Evolutionary conservation across 371 early-diverging fungal genomes (phyloP).

Genomic region (Mucor mucedo): DNA sequence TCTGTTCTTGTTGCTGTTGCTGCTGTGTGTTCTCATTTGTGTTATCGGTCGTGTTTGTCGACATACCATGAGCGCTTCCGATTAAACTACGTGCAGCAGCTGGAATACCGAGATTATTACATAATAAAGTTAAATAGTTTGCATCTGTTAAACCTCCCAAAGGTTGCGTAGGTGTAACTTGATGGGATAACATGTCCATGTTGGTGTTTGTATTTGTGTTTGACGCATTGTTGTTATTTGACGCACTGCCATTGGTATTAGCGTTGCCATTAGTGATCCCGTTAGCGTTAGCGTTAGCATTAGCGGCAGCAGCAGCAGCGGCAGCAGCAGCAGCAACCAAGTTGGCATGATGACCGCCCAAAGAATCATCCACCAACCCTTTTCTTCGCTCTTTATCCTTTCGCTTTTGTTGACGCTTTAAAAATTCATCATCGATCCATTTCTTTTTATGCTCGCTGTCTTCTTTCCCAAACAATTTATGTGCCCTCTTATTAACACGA

Average conservation of each 20-base stretch:
- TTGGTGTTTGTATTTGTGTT: neutral
- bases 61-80: neutral
- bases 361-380: conserved; percentile 29
- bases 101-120: conserved; percentile 47
- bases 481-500: conserved; percentile 81
- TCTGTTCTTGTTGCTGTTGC: conserved; percentile 4
- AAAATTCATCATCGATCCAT: conserved; percentile 79
- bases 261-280: neutral
- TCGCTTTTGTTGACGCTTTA: conserved; percentile 68
- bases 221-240: neutral
- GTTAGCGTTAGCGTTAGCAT: neutral
- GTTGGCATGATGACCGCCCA: conserved; percentile 17
- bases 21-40: conserved; percentile 10
- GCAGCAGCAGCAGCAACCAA: conserved; percentile 1
- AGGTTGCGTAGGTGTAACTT: conserved; percentile 16
- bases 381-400: conserved; percentile 66
- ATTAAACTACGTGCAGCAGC: conserved; percentile 32
- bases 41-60: conserved; percentile 5
- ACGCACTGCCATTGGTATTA: neutral
- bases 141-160: conserved; percentile 23
- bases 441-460: conserved; percentile 66
- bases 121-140: conserved; percentile 52
- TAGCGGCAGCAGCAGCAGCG: neutral
- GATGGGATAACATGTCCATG: conserved; percentile 1
- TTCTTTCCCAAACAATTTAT: conserved; percentile 70